Evolutionary conservation across 192 early-diverging fungal species (phyloP), one percentile per base, ranked within the genome.

Genomic region (Allomyces arbusculus): DNA sequence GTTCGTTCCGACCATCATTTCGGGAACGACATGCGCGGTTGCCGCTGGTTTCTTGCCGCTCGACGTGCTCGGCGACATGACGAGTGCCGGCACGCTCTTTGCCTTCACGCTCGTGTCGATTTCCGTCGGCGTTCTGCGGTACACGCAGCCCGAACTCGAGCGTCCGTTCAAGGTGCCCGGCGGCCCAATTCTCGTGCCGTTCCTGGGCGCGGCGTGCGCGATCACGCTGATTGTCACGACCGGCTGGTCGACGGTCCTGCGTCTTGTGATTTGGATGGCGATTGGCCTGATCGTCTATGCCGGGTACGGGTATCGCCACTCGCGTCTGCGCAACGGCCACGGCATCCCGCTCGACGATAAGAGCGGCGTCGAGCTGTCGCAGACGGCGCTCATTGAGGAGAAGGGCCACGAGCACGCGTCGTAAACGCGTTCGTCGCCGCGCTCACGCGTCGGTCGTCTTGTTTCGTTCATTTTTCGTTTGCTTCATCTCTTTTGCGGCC

Each of bases 71-170:
- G 87, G 85, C 65, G 86, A 92, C 65, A 78, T 95, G 76, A 89
- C 89, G 0, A 89, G 87, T 9, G 79, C 91, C 40, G 91, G 90
- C 10, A 91, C 91, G 3, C 73, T 94, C 26, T 76, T 91, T 61
- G 86, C 89, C 1, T 94, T 91, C 75, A 84, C 90, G 66, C 69
- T 94, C 16, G 91, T 92, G 58, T 85, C 91, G 63, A 72, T 87
- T 62, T 84, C 85, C 44, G 82, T 89, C 4, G 76, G 86, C 44
- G 78, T 94, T n/a, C 77, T 91, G 69, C 83, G 91, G 10, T 85
- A 78, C 65, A 88, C 82, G n/a, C 79, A 88, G 58, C 86, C 89
- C 4, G 79, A 88, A 22, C 75, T 77, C 11, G 76, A 78, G 24
- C 77, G 90, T 19, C 77, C 79, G 0, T 94, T 94, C 73, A 69